A percentile compares a stretch with the other conserved stretches of the same genome.
These are phyloP conservation scores for Cercospora sojina DNA, from an alignment of 2,329 filamentous ascomycete species.

Conservation along the genomic window DNA sequence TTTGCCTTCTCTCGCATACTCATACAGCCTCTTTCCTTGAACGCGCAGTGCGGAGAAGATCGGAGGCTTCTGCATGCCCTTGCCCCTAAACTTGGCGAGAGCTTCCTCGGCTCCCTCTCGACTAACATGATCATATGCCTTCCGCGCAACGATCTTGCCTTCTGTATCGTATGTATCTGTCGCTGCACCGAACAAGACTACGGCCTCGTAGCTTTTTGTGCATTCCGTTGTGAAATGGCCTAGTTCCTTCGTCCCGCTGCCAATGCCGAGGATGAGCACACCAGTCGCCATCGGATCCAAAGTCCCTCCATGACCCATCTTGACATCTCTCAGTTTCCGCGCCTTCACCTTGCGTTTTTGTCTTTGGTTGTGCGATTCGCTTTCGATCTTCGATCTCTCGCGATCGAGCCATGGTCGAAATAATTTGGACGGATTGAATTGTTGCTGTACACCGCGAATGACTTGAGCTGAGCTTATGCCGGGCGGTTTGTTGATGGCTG, in stretches of 20 bases:
- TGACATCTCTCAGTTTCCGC: constrained; percentile 66
- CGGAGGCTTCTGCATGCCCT: constrained; percentile 84
- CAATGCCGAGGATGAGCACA: constrained; percentile 84
- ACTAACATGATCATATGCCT: constrained; percentile 78
- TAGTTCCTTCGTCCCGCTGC: constrained; percentile 81
- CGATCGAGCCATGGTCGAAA: constrained; percentile 75
- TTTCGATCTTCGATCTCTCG: constrained; percentile 57
- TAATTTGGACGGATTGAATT: constrained; percentile 76
- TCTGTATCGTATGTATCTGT: constrained; percentile 90
- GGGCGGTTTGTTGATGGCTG: constrained; percentile 90
- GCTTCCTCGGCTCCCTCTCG: constrained; percentile 74
- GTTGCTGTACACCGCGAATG: constrained; percentile 78
- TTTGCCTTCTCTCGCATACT: constrained; percentile 89
- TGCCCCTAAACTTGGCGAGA: constrained; percentile 72
- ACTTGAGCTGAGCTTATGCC: constrained; percentile 86
- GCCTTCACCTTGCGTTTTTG: constrained; percentile 51
- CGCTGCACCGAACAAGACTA: constrained; percentile 84
- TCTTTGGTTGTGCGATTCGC: constrained; percentile 60
- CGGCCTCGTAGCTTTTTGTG: constrained; percentile 89
- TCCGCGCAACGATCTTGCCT: constrained; percentile 76
- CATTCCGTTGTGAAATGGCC: constrained; percentile 72
- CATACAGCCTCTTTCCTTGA: constrained; percentile 90
- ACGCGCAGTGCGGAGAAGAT: constrained; percentile 92
- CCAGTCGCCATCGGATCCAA: constrained; percentile 92
- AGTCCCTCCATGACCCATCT: constrained; percentile 94